Conservation (phyloP, 495 filamentous ascomycete genomes). For the Cenococcum geophilum region DNA sequence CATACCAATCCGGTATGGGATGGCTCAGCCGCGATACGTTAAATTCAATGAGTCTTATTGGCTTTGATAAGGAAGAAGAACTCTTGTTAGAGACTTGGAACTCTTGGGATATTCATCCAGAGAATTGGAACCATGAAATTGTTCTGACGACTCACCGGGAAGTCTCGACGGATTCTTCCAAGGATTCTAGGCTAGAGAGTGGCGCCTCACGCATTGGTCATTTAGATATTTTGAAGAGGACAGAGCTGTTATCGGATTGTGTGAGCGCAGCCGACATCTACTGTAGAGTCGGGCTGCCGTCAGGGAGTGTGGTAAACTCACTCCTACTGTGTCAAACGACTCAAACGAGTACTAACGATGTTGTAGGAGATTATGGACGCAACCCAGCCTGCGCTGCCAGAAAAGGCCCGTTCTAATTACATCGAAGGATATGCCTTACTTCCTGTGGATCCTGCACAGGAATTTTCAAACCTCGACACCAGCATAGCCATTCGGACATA, state of each 20-base stretch:
- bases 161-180: too few species aligned
- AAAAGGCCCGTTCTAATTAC: constrained; percentile 58
- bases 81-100: constrained; percentile 50
- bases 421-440: constrained; percentile 57
- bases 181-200: too few species aligned
- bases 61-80: constrained; percentile 45
- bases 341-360: constrained; percentile 9
- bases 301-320: constrained; percentile 37
- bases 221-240: constrained; percentile 6
- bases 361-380: constrained; percentile 52
- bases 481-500: constrained; percentile 24
- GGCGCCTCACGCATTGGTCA: background rate
- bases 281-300: constrained; percentile 36
- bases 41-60: constrained; percentile 9
- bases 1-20: constrained; percentile 73
- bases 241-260: constrained; percentile 19
- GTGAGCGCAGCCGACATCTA: constrained; percentile 39
- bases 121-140: constrained; percentile 25
- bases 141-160: background rate
- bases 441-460: constrained; percentile 43
- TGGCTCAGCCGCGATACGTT: constrained; percentile 53
- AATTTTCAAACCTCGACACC: constrained; percentile 40
- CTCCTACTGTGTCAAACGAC: constrained; percentile 13
- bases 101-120: constrained; percentile 50
- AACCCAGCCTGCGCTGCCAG: constrained; percentile 52